Base-by-base conservation (phyloP, 2,329 filamentous ascomycete species). In the Alternaria sp. region DNA sequence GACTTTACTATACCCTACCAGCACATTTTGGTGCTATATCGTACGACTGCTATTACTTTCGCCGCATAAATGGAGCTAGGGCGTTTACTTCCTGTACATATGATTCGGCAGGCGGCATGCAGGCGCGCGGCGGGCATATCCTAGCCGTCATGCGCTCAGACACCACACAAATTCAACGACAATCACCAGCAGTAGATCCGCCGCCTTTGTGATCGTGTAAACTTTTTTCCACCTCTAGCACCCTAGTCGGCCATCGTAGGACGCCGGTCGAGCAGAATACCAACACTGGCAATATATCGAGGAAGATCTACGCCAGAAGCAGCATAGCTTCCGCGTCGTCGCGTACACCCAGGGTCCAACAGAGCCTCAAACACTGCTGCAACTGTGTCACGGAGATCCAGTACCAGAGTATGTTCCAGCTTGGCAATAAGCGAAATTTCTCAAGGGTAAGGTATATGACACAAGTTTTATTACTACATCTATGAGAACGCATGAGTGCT, bases 101-200 rank as follows among this genome's bases (percentile, higher is more conserved):
- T 73, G 59, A 59, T 57, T 60, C 55, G 51, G 60, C 67, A 62
- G 50, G 53, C 64, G 34, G 60, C 64, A 64, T 34, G 44, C 50
- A 59, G 63, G 56, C 50, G 49, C 57, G 54, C 62, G 56, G 62
- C 58, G 43, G 53, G 61, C 51, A 61, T 60, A 60, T 64, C 59
- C 66, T 60, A 52, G 60, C 54, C 27, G 55, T 67, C 51, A 71
- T 68, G 68, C 69, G 66, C 65, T 73, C 61, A 65, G 64, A 68
- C 63, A 51, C 65, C 54, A 68, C 64, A 48, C 65, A 68, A 65
- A 62, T 68, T 64, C 54, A 66, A 69, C 67, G 54, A 61, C 64
- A 52, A 34, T 59, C 49, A 58, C 27, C 48, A 43, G 30, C 28
- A 60, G 41, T 28, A 44, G 16, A 51, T 38, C 46, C 20, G 53